phyloP scores from a whole-genome alignment of 495 filamentous ascomycete genomes.

The Polyplosphaeria fusca region DNA sequence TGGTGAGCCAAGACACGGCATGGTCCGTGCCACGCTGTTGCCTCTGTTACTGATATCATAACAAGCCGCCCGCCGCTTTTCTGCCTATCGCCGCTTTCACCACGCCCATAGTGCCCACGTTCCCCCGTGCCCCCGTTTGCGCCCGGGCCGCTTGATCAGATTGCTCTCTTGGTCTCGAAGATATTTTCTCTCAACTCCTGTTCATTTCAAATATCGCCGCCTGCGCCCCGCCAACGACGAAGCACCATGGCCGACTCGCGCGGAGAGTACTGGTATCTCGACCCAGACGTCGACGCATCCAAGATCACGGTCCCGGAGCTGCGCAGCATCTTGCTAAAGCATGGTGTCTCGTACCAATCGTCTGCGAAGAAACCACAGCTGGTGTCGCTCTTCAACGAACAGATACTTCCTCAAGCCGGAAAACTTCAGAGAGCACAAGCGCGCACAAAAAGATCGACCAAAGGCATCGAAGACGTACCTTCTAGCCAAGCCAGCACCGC shows the following conservation, averaged over 20 bases:
- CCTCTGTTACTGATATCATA: conserved; percentile 13
- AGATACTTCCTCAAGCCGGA: conserved; percentile 72
- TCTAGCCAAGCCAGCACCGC: conserved; percentile 54
- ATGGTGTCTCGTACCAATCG: conserved; percentile 79
- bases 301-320: conserved; percentile 80
- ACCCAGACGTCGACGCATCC: conserved; percentile 76
- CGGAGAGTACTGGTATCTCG: conserved; percentile 61
- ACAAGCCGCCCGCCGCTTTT: background rate
- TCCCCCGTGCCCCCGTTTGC: background rate
- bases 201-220: no score
- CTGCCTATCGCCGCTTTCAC: background rate
- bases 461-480: conserved; percentile 77
- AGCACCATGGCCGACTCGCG: conserved; percentile 20
- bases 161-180: no score
- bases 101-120: background rate
- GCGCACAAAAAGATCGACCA: conserved; percentile 72
- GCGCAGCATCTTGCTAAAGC: conserved; percentile 81
- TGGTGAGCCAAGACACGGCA: background rate
- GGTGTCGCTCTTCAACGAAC: conserved; percentile 73
- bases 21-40: conserved; percentile 5
- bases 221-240: no score
- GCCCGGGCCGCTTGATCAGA: background rate
- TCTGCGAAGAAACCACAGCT: conserved; percentile 87
- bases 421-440: conserved; percentile 71
- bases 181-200: background rate